phyloP scores from a whole-genome alignment of 139 green algal species.

The Chlamydomonas applanata region DNA sequence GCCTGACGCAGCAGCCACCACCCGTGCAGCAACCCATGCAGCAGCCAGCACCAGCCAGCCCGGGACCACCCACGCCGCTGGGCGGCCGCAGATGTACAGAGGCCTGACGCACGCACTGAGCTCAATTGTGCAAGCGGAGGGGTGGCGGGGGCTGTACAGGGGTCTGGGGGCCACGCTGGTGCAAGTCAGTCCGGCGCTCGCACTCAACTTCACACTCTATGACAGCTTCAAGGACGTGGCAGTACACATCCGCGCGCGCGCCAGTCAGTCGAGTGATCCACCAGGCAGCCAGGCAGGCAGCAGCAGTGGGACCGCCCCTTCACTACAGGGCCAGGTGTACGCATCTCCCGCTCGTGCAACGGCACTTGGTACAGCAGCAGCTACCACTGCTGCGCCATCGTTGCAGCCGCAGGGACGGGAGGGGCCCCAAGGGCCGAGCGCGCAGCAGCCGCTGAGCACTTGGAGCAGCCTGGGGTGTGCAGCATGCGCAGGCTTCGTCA shows the following conservation, averaged over 20 bases:
- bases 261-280: neutral
- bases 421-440: neutral
- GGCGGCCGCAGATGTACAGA: constrained; percentile 38
- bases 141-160: constrained; percentile 82
- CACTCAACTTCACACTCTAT: constrained; percentile 92
- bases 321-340: neutral
- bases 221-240: constrained; percentile 50
- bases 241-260: neutral
- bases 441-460: constrained; percentile 2
- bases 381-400: neutral
- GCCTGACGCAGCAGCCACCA: neutral
- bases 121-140: constrained; percentile 81
- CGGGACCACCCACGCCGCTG: constrained; percentile 21
- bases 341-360: neutral
- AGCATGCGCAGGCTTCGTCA: constrained; percentile 73
- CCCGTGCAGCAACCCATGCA: neutral
- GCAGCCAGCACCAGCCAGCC: constrained; percentile 1
- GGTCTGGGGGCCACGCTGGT: constrained; percentile 89
- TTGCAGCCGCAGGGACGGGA: neutral
- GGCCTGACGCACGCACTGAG: constrained; percentile 68
- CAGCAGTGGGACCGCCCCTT: neutral
- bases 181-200: constrained; percentile 82
- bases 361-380: neutral
- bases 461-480: constrained; percentile 72
- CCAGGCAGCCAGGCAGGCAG: neutral